A percentile compares a stretch with the other conserved stretches of the same genome.
Conservation (phyloP, 2,329 filamentous ascomycete genomes). For the Blastomyces percursus region DNA sequence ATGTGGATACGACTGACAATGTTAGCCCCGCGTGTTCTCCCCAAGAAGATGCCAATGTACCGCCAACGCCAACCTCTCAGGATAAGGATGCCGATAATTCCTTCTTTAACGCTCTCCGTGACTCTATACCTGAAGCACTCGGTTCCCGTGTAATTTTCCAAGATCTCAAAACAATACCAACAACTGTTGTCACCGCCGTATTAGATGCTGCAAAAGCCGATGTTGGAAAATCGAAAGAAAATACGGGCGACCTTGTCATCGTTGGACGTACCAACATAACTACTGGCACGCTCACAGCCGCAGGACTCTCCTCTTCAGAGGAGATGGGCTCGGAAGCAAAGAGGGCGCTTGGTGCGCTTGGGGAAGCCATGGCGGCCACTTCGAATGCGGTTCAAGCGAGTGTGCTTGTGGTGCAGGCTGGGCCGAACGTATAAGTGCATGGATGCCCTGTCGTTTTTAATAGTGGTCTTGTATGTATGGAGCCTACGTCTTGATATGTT, state of each 20-base stretch:
- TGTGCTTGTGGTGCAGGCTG: constrained; percentile 59
- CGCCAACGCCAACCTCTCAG: constrained; percentile 6
- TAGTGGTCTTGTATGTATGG: neutral
- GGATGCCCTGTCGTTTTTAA: neutral
- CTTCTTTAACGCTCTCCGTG: constrained; percentile 48
- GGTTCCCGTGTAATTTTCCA: constrained; percentile 48
- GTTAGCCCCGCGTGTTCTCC: neutral
- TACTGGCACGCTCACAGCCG: constrained; percentile 2
- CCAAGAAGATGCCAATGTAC: neutral
- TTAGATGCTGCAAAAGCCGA: constrained; percentile 47
- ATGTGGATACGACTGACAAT: constrained; percentile 37
- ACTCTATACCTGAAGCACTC: constrained; percentile 44
- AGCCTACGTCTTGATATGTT: neutral
- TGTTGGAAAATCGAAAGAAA: constrained; percentile 50
- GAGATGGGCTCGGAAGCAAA: constrained; percentile 25
- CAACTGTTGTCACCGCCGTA: constrained; percentile 36
- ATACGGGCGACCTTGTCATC: constrained; percentile 61
- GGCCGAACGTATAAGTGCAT: constrained; percentile 15
- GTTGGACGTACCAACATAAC: constrained; percentile 27
- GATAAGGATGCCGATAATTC: constrained; percentile 36
- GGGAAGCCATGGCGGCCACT: constrained; percentile 41
- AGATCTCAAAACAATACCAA: constrained; percentile 17
- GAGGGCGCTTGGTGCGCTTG: constrained; percentile 25
- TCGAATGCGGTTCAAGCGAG: constrained; percentile 52
- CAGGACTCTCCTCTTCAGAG: constrained; percentile 24